Evolutionary conservation across 2,329 filamentous ascomycete species (phyloP).

Genomic region (Epichloe typhina): DNA sequence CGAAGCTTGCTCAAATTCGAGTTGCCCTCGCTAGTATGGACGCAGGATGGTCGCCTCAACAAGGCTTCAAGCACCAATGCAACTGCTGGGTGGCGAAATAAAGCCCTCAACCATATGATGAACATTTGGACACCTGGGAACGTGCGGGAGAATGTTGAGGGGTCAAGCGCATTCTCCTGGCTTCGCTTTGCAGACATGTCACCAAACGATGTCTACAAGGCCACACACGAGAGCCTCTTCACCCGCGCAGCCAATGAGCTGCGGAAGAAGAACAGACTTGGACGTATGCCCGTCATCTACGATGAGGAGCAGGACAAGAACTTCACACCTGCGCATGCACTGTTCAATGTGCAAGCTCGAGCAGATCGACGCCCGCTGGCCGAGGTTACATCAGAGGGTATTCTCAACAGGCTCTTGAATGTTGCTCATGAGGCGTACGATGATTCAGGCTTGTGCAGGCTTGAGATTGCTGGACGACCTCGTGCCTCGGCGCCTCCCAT

Average conservation of each 20-base stretch:
- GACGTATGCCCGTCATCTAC: conserved; percentile 55
- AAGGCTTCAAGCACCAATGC: conserved; percentile 60
- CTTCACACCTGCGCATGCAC: conserved; percentile 59
- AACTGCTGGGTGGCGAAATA: conserved; percentile 66
- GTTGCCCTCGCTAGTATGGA: conserved; percentile 70
- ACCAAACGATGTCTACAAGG: conserved; percentile 54
- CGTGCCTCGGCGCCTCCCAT: conserved; percentile 81
- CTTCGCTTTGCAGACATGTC: conserved; percentile 75
- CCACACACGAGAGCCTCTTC: conserved; percentile 59
- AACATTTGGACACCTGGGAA: conserved; percentile 83
- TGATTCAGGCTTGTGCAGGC: conserved; percentile 57
- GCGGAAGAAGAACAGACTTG: conserved; percentile 44
- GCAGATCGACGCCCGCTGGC: conserved; percentile 53
- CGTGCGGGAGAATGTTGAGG: conserved; percentile 48
- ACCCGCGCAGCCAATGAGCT: conserved; percentile 54
- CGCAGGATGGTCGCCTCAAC: conserved; percentile 64
- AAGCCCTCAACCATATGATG: conserved; percentile 68
- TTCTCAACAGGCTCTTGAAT: conserved; percentile 65
- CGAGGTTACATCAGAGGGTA: conserved; percentile 57
- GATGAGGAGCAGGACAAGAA: conserved; percentile 47
- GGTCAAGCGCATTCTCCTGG: conserved; percentile 68
- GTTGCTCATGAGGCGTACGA: conserved; percentile 54
- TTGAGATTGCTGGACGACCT: conserved; percentile 74
- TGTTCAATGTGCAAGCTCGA: conserved; percentile 69
- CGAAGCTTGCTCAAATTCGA: conserved; percentile 76